Base-by-base conservation (phyloP, 2,329 filamentous ascomycete genomes). In the Alternaria dauci region DNA sequence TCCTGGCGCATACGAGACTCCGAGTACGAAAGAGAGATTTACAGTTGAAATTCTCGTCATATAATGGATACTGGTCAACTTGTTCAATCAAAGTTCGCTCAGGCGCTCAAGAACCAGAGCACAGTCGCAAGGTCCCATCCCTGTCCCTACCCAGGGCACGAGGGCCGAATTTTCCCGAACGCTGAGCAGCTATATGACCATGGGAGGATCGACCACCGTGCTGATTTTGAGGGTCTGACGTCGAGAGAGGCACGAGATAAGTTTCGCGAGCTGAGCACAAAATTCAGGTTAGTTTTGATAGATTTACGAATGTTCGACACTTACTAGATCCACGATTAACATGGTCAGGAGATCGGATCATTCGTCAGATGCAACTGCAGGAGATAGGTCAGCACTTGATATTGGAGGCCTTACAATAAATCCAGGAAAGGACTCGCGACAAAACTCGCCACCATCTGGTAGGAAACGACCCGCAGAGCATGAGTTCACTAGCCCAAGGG, bases 391-490 rank as follows among this genome's bases (percentile, higher is more conserved):
- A 41, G 68, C 74, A 4, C 74, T 68, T 8, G 75, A 79, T 47
- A 63, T 79, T 25, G 72, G 64, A 23, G 59, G 55, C 9, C 63
- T 78, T 8, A 71, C 70, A 11, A 56, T 79, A 26, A 71, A 71
- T 16, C 30, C 68, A 23, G 65, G 25, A 2, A 73, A 61, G 25
- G 52, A 64, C 52, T 62, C 65, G 5, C 65, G 60, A 7, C 67
- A 67, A 9, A 65, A 71, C 1, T 71, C 74, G 4, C 71, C 74
- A 16, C 60, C 57, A 2, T 68, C 66, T 3, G 66, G 68, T 6
- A 74, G 63, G 48, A 77, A 78, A 55, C 65, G 75, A 11, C 70
- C 68, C 5, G 74, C 75, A 25, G 72, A 76, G 2, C 58, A 66
- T 1, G 74, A 76, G 3, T 60, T 71, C 2, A 63, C 66, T 43